Conservation (phyloP, 495 filamentous ascomycete genomes). For the Penicillium paradoxum region DNA sequence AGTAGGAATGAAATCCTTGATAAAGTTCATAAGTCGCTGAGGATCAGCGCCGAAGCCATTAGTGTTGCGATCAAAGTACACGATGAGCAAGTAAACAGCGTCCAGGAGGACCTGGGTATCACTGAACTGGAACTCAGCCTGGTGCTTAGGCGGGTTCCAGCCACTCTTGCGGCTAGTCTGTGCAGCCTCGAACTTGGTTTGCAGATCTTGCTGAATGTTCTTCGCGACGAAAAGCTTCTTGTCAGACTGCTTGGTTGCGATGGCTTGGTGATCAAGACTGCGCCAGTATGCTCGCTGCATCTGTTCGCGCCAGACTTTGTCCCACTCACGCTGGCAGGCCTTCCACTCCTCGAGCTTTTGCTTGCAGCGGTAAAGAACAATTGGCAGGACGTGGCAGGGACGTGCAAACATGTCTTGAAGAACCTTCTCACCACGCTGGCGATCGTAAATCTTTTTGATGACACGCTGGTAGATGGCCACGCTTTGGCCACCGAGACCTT, state of each 20-base stretch:
- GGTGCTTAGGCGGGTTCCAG: slow-evolving; percentile 56
- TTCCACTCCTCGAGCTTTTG: slow-evolving; percentile 97
- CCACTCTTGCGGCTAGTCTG: slow-evolving; percentile 59
- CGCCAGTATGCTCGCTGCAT: slow-evolving; percentile 88
- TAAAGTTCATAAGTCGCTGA: slow-evolving; percentile 70
- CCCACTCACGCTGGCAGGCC: slow-evolving; percentile 93
- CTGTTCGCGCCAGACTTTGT: slow-evolving; percentile 96
- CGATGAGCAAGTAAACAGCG: slow-evolving; percentile 71
- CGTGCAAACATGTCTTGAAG: slow-evolving; percentile 75
- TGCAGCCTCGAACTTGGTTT: slow-evolving; percentile 82
- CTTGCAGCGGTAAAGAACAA: slow-evolving; percentile 82
- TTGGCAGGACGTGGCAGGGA: slow-evolving; percentile 77
- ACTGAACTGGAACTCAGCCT: slow-evolving; percentile 65
- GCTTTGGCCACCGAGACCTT: slow-evolving; percentile 85
- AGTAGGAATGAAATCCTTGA: slow-evolving; percentile 78
- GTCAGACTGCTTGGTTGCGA: slow-evolving; percentile 74
- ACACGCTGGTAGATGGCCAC: slow-evolving; percentile 94
- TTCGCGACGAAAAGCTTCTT: slow-evolving; percentile 88
- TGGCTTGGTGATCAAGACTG: slow-evolving; percentile 92
- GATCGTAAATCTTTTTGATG: slow-evolving; percentile 96
- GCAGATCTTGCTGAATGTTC: slow-evolving; percentile 77
- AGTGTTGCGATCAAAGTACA: slow-evolving; percentile 64
- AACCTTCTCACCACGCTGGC: slow-evolving; percentile 74
- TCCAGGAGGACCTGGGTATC: slow-evolving; percentile 80
- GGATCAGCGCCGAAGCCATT: slow-evolving; percentile 67